These are phyloP conservation scores for Flaveria sonorensis DNA, from an alignment of 129 eudicot species.

Conservation along the genomic window DNA sequence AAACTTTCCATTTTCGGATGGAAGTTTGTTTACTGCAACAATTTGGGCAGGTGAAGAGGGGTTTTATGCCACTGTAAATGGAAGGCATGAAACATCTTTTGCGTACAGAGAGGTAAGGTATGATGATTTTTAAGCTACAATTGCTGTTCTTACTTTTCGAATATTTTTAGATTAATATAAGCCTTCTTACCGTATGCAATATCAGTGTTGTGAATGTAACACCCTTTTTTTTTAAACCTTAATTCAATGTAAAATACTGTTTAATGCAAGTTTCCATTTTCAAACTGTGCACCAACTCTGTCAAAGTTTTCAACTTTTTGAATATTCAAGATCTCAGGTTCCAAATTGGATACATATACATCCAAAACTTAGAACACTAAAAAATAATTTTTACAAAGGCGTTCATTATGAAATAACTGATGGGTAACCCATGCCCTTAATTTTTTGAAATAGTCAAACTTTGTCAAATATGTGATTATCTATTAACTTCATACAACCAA, in stretches of 20 bases:
- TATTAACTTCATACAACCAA: background rate
- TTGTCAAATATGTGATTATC: background rate
- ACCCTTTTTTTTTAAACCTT: background rate
- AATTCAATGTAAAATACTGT: background rate
- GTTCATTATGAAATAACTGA: background rate
- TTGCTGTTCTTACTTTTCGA: constrained; percentile 2
- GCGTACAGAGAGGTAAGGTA: constrained; percentile 72
- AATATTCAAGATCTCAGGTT: background rate
- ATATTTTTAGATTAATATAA: background rate
- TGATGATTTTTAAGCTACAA: constrained; percentile 23
- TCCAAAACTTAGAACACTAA: background rate
- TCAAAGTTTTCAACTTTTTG: background rate
- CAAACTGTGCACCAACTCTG: background rate
- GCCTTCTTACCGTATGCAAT: background rate
- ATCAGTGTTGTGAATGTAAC: background rate
- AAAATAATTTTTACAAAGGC: background rate
- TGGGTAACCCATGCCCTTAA: background rate
- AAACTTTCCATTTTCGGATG: constrained; percentile 74
- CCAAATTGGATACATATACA: background rate
- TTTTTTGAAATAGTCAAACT: background rate
- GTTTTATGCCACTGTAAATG: constrained; percentile 82
- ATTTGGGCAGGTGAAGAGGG: constrained; percentile 87
- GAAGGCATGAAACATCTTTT: constrained; percentile 88
- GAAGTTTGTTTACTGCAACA: constrained; percentile 75
- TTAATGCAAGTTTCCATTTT: background rate